A percentile compares a stretch with the other conserved stretches of the same genome.
Evolutionary conservation across 2,329 filamentous ascomycete species (phyloP).

Genomic region (Delphinella strobiligena): DNA sequence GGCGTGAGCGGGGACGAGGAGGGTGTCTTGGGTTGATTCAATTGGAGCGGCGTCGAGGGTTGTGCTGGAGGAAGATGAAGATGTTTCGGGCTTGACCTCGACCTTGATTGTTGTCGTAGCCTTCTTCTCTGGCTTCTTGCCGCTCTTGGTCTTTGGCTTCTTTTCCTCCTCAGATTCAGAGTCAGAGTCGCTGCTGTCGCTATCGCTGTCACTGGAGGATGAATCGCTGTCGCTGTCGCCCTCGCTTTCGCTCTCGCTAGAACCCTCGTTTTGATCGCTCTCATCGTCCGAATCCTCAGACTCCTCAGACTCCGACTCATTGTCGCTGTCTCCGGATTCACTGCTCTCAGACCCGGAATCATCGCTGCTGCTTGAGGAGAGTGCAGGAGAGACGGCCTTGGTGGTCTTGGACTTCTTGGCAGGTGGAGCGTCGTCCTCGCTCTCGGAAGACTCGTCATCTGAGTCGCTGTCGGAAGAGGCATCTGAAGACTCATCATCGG

Average conservation of each 20-base stretch:
- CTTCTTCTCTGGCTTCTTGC: constrained; percentile 23
- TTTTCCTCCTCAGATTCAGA: constrained; percentile 13
- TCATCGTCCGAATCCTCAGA: background rate
- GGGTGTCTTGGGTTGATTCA: constrained; percentile 10
- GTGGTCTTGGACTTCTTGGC: constrained; percentile 18
- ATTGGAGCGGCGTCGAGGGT: constrained; percentile 10
- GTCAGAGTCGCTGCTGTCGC: constrained; percentile 6
- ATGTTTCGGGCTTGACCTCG: constrained; percentile 31
- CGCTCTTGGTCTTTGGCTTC: constrained; percentile 11
- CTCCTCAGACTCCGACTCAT: constrained; percentile 4
- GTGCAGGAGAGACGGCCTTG: constrained; percentile 12
- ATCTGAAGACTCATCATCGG: constrained; percentile 11
- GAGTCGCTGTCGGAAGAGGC: constrained; percentile 2
- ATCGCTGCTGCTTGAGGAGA: constrained; percentile 4
- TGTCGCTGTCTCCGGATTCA: background rate
- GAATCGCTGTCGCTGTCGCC: constrained; percentile 12
- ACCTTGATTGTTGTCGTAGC: constrained; percentile 3
- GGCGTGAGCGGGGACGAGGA: constrained; percentile 16
- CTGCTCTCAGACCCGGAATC: constrained; percentile 9
- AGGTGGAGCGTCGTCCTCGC: constrained; percentile 18
- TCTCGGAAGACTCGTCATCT: constrained; percentile 11
- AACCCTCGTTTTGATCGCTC: background rate
- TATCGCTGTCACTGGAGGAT: constrained; percentile 12
- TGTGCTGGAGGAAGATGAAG: constrained; percentile 25
- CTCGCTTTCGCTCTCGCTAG: constrained; percentile 5